Conservation (phyloP, 805 yeast species). For the Lipomyces yamadae region DNA sequence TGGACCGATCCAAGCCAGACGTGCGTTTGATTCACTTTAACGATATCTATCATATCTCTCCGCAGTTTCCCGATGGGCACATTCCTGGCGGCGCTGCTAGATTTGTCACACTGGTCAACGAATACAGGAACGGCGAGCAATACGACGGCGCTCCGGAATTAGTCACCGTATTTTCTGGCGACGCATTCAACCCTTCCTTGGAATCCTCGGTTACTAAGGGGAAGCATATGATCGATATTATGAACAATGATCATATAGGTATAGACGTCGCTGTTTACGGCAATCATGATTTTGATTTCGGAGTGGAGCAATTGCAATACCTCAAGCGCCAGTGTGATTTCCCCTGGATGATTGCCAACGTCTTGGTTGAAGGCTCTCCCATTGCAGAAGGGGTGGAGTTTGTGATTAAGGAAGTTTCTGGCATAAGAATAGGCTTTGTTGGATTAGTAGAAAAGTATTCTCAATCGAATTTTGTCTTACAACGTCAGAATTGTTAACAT, state of each 20-base stretch:
- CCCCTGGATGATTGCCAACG: slow-evolving; percentile 39
- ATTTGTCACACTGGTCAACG: slow-evolving; percentile 36
- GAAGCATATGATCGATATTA: slow-evolving; percentile 35
- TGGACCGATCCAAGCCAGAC: slow-evolving; percentile 20
- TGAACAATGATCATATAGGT: slow-evolving; percentile 28
- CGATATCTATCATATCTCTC: slow-evolving; percentile 38
- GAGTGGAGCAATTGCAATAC: slow-evolving; percentile 33
- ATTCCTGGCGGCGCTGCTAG: slow-evolving; percentile 41
- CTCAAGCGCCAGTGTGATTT: slow-evolving; percentile 33
- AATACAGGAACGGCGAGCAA: slow-evolving; percentile 24
- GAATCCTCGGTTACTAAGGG: slow-evolving; percentile 38
- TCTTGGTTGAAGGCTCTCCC: slow-evolving; percentile 20
- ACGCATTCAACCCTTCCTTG: slow-evolving; percentile 38
- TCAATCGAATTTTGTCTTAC: not conserved
- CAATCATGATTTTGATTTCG: slow-evolving; percentile 40
- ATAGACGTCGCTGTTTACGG: slow-evolving; percentile 39
- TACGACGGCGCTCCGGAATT: slow-evolving; percentile 31
- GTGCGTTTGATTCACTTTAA: slow-evolving; percentile 38
- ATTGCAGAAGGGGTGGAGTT: slow-evolving; percentile 32
- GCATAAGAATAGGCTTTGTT: slow-evolving; percentile 33
- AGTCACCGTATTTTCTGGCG: slow-evolving; percentile 39
- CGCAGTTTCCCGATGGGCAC: slow-evolving; percentile 24
- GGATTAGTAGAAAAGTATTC: slow-evolving; percentile 37
- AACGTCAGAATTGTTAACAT: not conserved
- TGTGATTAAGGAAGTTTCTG: slow-evolving; percentile 23